Conservation (phyloP, 2,329 filamentous ascomycete genomes). For the Calonectria crousiana region DNA sequence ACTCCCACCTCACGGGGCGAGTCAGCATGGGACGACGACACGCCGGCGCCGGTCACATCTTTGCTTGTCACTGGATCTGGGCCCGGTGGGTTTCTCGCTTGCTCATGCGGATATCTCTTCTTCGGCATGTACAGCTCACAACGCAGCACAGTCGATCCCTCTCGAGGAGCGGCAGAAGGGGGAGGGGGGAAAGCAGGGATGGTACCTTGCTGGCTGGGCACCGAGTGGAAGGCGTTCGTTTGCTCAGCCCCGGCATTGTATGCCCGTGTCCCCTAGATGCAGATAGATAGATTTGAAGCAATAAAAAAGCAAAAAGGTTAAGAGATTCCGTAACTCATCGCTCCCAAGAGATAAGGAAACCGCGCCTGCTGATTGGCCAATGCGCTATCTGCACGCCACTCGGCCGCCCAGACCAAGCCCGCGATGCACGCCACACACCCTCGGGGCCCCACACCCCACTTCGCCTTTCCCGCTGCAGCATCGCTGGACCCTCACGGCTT, state of each 20-base stretch:
- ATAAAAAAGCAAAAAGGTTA: constrained; percentile 10
- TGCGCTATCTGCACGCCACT: constrained; percentile 24
- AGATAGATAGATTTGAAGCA: constrained; percentile 13
- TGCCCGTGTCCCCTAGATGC: constrained; percentile 13
- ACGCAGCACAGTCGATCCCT: neutral
- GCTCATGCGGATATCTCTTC: neutral
- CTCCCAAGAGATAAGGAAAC: constrained; percentile 10
- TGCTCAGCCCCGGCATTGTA: constrained; percentile 7
- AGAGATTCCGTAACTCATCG: constrained; percentile 30
- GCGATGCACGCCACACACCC: constrained; percentile 14
- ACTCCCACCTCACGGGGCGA: neutral
- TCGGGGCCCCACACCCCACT: neutral
- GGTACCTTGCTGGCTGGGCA: constrained; percentile 8
- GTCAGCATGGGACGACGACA: neutral
- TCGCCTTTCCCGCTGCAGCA: neutral
- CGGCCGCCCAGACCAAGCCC: neutral
- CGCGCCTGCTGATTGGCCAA: constrained; percentile 23
- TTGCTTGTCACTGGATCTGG: neutral
- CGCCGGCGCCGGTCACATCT: neutral
- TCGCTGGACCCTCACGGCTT: neutral
- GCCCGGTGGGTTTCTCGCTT: neutral
- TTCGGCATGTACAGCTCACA: neutral
- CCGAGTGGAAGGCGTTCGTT: constrained; percentile 1
- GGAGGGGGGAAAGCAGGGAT: neutral
- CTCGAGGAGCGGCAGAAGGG: neutral